Percentiles rank a stretch among this genome's conserved stretches.
These are phyloP conservation scores for Pseudotsuga menziesii DNA, from an alignment of 75 land plant genomes.

Conservation along the genomic window DNA sequence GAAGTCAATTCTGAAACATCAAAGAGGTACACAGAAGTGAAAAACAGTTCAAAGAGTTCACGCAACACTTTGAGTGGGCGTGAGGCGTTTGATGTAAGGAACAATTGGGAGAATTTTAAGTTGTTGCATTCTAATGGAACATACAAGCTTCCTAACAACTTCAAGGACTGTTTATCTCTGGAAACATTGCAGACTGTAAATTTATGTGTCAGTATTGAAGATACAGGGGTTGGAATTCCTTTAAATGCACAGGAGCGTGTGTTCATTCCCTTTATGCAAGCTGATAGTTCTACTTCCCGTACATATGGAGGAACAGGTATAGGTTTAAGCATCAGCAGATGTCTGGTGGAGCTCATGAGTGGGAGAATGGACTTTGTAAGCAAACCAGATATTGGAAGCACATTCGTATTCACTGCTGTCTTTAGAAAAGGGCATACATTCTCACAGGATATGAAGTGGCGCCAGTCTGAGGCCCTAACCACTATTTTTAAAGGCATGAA, in stretches of 20 bases:
- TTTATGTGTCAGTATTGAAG: slow-evolving; percentile 81
- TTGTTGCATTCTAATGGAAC: slow-evolving; percentile 33
- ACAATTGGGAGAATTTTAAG: slow-evolving; percentile 66
- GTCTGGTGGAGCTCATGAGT: slow-evolving; percentile 80
- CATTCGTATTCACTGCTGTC: slow-evolving; percentile 76
- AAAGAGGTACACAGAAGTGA: slow-evolving; percentile 14
- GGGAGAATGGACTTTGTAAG: slow-evolving; percentile 87
- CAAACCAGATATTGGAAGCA: slow-evolving; percentile 56
- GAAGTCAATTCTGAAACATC: slow-evolving; percentile 26
- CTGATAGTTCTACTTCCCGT: slow-evolving; percentile 73
- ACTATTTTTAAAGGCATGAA: slow-evolving; percentile 59
- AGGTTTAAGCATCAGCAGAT: slow-evolving; percentile 83
- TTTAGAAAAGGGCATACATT: slow-evolving; percentile 27
- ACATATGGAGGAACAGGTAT: slow-evolving; percentile 95
- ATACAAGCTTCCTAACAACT: slow-evolving; percentile 1
- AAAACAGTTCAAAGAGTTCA: slow-evolving; percentile 5
- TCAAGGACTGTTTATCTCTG: background rate
- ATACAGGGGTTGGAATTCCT: slow-evolving; percentile 91
- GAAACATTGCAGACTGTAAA: slow-evolving; percentile 39
- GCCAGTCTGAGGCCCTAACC: slow-evolving; percentile 18
- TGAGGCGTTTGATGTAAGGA: slow-evolving; percentile 60
- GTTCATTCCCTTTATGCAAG: slow-evolving; percentile 96
- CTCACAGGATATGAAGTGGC: slow-evolving; percentile 24
- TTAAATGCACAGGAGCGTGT: slow-evolving; percentile 65
- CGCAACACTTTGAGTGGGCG: slow-evolving; percentile 77